Evolutionary conservation across 768 basidiomycete species (phyloP), one percentile per base, ranked within the genome.

Genomic region (Boletus speciosus): DNA sequence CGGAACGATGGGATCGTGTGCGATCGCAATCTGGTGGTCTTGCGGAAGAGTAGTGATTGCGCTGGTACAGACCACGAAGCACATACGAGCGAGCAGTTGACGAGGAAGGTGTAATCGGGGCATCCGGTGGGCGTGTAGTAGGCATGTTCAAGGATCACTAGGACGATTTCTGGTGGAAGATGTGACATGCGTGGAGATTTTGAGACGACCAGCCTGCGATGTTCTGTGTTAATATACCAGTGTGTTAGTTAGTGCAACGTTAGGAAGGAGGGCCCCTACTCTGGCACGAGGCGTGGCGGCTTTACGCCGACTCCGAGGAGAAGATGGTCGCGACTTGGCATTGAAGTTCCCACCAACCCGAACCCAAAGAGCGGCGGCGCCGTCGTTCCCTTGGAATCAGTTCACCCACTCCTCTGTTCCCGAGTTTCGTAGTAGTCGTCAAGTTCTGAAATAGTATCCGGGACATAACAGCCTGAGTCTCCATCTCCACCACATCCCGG

Each of bases 21-120:
- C 16, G 36, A 44, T 14, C n/a, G 46, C 47, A 64, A 21, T 29
- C 42, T 47, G 14, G 56, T 38, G 16, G 62, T 53, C 49, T 58
- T 57, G 35, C 41, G 61, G 56, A 73, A 71, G 46, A 72, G 63
- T 0, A 72, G 59, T 2, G 65, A 46, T 49, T 69, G 70, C 2
- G 70, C 67, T 34, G 63, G 64, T 31, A 46, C 37, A 10, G 64
- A 66, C 69, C 66, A 72, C 3, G 59, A 59, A 12, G 46, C 58
- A 42, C 65, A 66, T 14, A 71, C 66, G 38, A 66, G 61, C 25
- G 66, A 59, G 35, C 61, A 66, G 43, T 47, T 59, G 46, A 54
- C 46, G 31, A 70, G 66, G 32, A 64, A 36, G 16, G 32, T 2
- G 39, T 65, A 51, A 55, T 68, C 52, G 6, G 64, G 64, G 16